These are phyloP conservation scores for Stentor coeruleus DNA, from an alignment of 73 alveolate genomes.

Conservation along the genomic window DNA sequence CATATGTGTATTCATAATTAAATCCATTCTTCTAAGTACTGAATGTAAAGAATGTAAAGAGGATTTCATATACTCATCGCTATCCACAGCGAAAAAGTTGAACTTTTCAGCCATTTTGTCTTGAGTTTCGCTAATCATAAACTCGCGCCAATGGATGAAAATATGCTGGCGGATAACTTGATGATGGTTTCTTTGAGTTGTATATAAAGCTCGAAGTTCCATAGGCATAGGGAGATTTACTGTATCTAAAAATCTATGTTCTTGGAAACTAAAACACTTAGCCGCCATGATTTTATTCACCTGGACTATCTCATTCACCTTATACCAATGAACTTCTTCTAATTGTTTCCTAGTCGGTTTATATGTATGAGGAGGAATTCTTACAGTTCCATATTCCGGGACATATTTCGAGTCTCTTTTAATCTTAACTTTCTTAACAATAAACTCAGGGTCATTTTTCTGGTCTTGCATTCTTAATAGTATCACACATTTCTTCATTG, in stretches of 20 bases:
- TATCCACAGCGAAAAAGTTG: conserved; percentile 25
- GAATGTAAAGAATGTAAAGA: conserved; percentile 16
- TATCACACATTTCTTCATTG: conserved; percentile 88
- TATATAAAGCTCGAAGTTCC: background rate
- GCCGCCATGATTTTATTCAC: conserved; percentile 22
- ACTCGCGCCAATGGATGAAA: conserved; percentile 17
- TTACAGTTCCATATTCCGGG: conserved; percentile 3
- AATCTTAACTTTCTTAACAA: background rate
- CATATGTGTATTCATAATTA: conserved; percentile 28
- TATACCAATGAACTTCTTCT: background rate
- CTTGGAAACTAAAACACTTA: conserved; percentile 7
- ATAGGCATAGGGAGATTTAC: background rate
- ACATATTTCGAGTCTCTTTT: background rate
- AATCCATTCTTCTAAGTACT: conserved; percentile 23
- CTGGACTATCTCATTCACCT: background rate
- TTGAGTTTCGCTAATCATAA: conserved; percentile 23
- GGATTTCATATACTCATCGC: conserved; percentile 14
- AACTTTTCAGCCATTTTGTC: conserved; percentile 29
- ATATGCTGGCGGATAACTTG: conserved; percentile 14
- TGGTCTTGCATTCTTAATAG: conserved; percentile 16
- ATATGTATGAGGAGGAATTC: conserved; percentile 4
- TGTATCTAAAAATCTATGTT: conserved; percentile 14
- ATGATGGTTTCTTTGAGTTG: conserved; percentile 24
- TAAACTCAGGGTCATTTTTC: conserved; percentile 14
- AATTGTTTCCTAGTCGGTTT: background rate